Percentiles rank a stretch among this genome's conserved stretches.
phyloP scores from a whole-genome alignment of 2,329 filamentous ascomycete genomes.

The Aspergillus aculeatinus region DNA sequence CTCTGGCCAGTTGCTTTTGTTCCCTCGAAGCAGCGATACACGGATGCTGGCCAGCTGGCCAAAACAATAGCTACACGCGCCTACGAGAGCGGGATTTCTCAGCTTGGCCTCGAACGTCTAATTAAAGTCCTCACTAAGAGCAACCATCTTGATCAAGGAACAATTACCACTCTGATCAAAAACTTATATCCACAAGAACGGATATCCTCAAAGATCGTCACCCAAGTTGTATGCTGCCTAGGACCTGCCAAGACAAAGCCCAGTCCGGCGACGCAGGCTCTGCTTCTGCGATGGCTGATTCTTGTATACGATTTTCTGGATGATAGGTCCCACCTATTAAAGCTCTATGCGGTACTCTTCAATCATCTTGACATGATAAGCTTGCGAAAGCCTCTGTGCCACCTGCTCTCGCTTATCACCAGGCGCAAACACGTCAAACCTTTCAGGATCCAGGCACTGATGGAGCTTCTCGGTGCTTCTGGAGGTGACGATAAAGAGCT shows the following conservation, averaged over 20 bases:
- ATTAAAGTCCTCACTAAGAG: constrained; percentile 66
- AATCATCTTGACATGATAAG: constrained; percentile 78
- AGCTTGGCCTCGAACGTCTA: constrained; percentile 60
- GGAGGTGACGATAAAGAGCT: constrained; percentile 71
- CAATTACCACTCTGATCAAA: constrained; percentile 65
- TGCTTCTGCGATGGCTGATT: constrained; percentile 75
- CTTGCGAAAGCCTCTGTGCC: constrained; percentile 68
- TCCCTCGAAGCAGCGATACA: constrained; percentile 65
- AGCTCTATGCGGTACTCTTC: constrained; percentile 74
- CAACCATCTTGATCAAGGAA: constrained; percentile 73
- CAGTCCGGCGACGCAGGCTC: constrained; percentile 66
- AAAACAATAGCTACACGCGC: constrained; percentile 62
- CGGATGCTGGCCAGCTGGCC: constrained; percentile 62
- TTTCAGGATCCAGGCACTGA: constrained; percentile 74
- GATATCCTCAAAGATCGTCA: constrained; percentile 60
- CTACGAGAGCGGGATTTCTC: constrained; percentile 67
- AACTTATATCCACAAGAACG: constrained; percentile 72
- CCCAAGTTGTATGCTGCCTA: constrained; percentile 69
- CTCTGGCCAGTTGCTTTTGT: constrained; percentile 35
- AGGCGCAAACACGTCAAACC: constrained; percentile 79
- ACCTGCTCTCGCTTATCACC: constrained; percentile 76
- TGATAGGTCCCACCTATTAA: constrained; percentile 61
- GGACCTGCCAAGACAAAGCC: constrained; percentile 77
- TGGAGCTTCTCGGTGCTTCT: constrained; percentile 49
- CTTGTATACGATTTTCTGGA: constrained; percentile 72